Percentiles rank a stretch among this genome's conserved stretches.
Conservation (phyloP, 176 grass and related monocot species). For the Sorghum bicolor region Sorghum_bicolor_NCBIv3 NC_012879.2:56518501-56519000, state of each 20-base stretch:
- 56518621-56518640: conserved; percentile 49
- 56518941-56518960: not conserved
- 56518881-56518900: not conserved
- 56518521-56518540: not conserved
- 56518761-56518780: not conserved
- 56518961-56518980: not conserved
- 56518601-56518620: conserved; percentile 84
- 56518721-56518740: conserved; percentile 2
- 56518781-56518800: not conserved
- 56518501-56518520: conserved; percentile 68
- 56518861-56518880: not conserved
- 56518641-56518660: conserved; percentile 37
- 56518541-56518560: not conserved
- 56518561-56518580: conserved; percentile 19
- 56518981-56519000: not conserved
- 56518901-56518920: not conserved
- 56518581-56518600: conserved; percentile 82
- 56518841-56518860: not conserved
- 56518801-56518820: not conserved
- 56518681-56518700: conserved; percentile 20
- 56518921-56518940: not conserved
- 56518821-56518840: not conserved
- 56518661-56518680: conserved; percentile 37
- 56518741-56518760: not conserved
- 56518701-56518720: conserved; percentile 31